Conservation (phyloP, 2,329 filamentous ascomycete species). For the Monosporascus sp. region DNA sequence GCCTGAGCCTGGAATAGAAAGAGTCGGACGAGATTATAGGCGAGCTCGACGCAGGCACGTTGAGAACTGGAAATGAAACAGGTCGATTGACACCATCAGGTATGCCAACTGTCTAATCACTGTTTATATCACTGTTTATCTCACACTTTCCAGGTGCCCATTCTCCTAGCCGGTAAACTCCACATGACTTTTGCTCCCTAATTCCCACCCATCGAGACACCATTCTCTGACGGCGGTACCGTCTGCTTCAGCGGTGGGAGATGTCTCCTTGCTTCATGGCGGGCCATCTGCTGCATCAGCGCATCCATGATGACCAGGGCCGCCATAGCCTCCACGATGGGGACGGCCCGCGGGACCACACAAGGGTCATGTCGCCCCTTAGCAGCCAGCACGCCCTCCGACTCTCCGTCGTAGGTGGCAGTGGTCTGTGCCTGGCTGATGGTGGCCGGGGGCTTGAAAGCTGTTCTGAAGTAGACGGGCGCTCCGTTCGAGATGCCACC, state of each 20-base stretch:
- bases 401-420: conserved; percentile 66
- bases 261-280: conserved; percentile 41
- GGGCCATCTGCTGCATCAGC: conserved; percentile 71
- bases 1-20: too few relatives aligned
- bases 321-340: conserved; percentile 89
- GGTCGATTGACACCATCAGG: too few relatives aligned
- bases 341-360: conserved; percentile 81
- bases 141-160: too few relatives aligned
- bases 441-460: conserved; percentile 91
- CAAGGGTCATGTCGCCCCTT: conserved; percentile 95
- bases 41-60: too few relatives aligned
- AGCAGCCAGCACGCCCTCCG: conserved; percentile 72
- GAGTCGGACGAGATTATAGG: too few relatives aligned
- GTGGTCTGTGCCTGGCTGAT: conserved; percentile 87
- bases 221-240: conserved; percentile 22
- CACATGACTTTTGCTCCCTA: neutral
- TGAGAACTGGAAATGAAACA: too few relatives aligned
- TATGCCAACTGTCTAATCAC: too few relatives aligned
- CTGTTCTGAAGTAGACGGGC: conserved; percentile 89
- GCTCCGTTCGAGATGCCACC: conserved; percentile 93
- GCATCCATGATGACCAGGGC: conserved; percentile 83
- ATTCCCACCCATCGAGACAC: conserved; percentile 19
- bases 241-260: conserved; percentile 35
- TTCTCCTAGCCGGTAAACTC: too few relatives aligned
- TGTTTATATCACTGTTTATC: too few relatives aligned